Base-by-base conservation (phyloP, 805 yeast genomes). In the Ogataea nitratoaversa region DNA sequence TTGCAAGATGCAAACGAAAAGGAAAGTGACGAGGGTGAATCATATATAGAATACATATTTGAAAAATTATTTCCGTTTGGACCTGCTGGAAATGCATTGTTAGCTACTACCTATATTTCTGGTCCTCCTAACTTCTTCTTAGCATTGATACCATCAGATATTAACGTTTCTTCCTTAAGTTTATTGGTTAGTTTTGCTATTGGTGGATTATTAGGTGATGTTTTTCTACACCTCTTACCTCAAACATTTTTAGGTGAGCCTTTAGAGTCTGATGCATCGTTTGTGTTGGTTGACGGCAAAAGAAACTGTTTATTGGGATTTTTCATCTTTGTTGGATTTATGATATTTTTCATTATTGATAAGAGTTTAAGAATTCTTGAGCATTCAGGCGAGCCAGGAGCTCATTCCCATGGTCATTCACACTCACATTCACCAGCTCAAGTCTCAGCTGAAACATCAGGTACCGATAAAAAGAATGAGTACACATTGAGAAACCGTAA, bases 201-300 rank as follows among this genome's bases (percentile, higher is more conserved):
- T 35, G 93, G 93, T 33, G 85, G 90, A 1, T 63, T 84, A 29
- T 61, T 84, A 27, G 91, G 91, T 33, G 91, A 84, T 55, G 78
- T 83, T 1, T 81, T 84, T 46, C 57, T 84, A 32, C 93, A 84
- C 58, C 54, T 84, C 43, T 60, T 84, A 34, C 93, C 93, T 3
- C 84, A 81, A 52, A 74, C 80, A 1, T 81, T 79, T 48, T 63
- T 73, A 8, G 79, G 82, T 11, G 78, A 76, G 42, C 62, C 67
- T 2, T 50, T 63, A 32, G 74, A 65, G 36, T 67, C 67, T 38
- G 64, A 55, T 27, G 65, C 64, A 18, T 54, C 69, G 13, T 70
- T 76, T 50, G 72, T 76, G 3, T 53, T 74, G 20, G 76, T 76
- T 37, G 79, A 76, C 49, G 79, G 70, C 39, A 65, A 63, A 40